Conservation (phyloP, 164 flowering plant genomes). For the Stephania cephalantha region DNA sequence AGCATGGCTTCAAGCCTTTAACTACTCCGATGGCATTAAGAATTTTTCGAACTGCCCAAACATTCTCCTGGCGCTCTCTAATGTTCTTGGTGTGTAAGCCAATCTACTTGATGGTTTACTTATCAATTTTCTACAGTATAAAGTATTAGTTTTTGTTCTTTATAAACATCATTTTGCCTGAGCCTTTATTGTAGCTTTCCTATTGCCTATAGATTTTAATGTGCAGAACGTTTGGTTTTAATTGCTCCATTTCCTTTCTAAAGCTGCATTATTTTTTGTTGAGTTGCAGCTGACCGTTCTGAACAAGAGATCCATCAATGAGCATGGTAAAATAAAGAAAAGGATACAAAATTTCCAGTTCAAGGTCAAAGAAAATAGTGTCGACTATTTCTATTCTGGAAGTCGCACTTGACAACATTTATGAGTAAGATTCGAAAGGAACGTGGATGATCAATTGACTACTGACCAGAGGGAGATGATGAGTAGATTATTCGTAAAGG, state of each 20-base stretch:
- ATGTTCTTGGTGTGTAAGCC: not conserved
- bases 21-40: too few relatives aligned
- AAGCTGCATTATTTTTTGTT: not conserved
- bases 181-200: not conserved
- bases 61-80: not conserved
- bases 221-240: not conserved
- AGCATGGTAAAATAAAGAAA: slow-evolving; percentile 24
- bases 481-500: too few relatives aligned
- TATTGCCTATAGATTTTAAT: not conserved
- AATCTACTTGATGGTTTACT: not conserved
- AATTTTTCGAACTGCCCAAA: not conserved
- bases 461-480: not conserved
- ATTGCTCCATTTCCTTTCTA: not conserved
- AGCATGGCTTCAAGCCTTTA: too few relatives aligned
- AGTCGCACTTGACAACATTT: slow-evolving; percentile 30
- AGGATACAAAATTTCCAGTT: slow-evolving; percentile 61
- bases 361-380: slow-evolving; percentile 61
- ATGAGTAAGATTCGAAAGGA: not conserved
- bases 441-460: not conserved
- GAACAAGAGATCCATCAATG: slow-evolving; percentile 34
- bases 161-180: not conserved
- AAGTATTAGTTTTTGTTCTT: not conserved
- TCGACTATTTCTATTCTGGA: slow-evolving; percentile 77
- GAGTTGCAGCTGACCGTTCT: slow-evolving; percentile 59
- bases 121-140: not conserved